Conservation (phyloP, 1,284 basidiomycete species). For the Coriolopsis trogii region DNA sequence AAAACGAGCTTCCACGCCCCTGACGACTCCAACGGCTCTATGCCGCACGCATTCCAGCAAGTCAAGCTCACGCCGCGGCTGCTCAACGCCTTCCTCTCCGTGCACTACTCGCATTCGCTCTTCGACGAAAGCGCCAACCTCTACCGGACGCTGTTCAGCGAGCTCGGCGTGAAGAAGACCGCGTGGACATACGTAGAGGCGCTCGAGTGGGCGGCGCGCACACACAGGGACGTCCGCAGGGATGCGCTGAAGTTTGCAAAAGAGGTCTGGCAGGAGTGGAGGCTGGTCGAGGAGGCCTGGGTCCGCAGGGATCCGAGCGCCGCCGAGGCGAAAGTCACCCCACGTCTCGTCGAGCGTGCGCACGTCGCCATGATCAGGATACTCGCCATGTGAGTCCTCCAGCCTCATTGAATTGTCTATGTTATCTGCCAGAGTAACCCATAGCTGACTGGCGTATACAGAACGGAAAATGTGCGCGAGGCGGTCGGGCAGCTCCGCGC, state of each 20-base stretch:
- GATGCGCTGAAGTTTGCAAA: constrained; percentile 52
- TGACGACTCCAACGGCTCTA: constrained; percentile 10
- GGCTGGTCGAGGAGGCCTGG: constrained; percentile 42
- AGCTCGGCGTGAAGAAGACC: constrained; percentile 48
- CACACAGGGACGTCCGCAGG: constrained; percentile 50
- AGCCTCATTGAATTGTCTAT: background rate
- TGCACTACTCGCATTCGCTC: constrained; percentile 68
- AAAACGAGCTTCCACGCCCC: background rate
- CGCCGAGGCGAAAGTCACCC: constrained; percentile 34
- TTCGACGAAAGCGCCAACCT: constrained; percentile 50
- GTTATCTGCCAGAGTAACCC: background rate
- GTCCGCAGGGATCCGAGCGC: constrained; percentile 7
- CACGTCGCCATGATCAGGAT: constrained; percentile 68
- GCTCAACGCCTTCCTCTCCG: constrained; percentile 83
- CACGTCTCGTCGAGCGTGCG: constrained; percentile 65
- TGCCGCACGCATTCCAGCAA: constrained; percentile 48
- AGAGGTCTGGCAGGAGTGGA: constrained; percentile 65
- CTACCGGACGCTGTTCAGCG: constrained; percentile 52
- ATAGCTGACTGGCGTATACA: constrained; percentile 30
- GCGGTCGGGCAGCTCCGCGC: constrained; percentile 54
- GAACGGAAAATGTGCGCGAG: constrained; percentile 51
- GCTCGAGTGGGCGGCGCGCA: constrained; percentile 64
- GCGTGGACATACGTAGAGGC: constrained; percentile 65
- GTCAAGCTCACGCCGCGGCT: constrained; percentile 68
- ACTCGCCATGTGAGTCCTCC: constrained; percentile 54